Evolutionary conservation across 2,329 filamentous ascomycete species (phyloP).

Genomic region (Botrytis deweyae): DNA sequence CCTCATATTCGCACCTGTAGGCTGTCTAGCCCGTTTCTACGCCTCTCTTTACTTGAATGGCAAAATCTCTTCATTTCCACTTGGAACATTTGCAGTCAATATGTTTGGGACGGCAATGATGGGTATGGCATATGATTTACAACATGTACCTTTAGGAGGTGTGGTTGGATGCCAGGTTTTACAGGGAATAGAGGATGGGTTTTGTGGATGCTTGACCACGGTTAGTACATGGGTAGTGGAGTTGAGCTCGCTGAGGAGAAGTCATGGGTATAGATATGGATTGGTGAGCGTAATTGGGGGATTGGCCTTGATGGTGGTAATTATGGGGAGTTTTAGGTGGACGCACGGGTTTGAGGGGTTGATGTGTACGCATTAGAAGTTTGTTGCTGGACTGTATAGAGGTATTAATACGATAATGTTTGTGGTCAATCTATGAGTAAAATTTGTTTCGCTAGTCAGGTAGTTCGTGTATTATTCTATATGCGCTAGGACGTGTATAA

Average conservation of each 20-base stretch:
- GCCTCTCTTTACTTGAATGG: conserved; percentile 69
- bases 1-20: conserved; percentile 77
- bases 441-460: background rate
- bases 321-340: conserved; percentile 78
- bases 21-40: conserved; percentile 75
- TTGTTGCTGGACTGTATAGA: background rate
- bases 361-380: conserved; percentile 34
- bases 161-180: conserved; percentile 66
- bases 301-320: conserved; percentile 59
- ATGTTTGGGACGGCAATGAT: conserved; percentile 72
- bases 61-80: conserved; percentile 64
- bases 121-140: conserved; percentile 75
- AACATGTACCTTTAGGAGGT: conserved; percentile 59
- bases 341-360: conserved; percentile 52
- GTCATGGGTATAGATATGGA: conserved; percentile 69
- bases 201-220: conserved; percentile 66
- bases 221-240: conserved; percentile 68
- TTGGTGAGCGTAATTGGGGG: conserved; percentile 57
- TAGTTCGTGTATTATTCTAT: background rate
- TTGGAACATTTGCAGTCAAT: conserved; percentile 86
- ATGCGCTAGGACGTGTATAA: background rate
- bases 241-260: conserved; percentile 51
- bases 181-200: conserved; percentile 65
- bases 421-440: background rate
- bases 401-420: background rate